These are phyloP conservation scores for Rhododendron henanense DNA, from an alignment of 148 eudicot species.

Conservation along the genomic window DNA sequence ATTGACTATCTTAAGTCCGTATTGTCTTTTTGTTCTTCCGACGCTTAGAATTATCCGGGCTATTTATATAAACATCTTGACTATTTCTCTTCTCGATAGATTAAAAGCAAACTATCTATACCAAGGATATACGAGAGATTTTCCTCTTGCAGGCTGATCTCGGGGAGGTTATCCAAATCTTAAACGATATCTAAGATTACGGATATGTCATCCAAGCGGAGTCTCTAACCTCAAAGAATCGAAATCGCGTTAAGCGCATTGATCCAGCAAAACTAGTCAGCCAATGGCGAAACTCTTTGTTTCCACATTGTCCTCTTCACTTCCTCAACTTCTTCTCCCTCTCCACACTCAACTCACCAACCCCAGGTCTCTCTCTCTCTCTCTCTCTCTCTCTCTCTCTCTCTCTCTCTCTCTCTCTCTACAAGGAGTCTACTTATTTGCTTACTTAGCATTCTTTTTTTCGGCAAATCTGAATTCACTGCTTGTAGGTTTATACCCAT, in stretches of 20 bases:
- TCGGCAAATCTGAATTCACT: not conserved
- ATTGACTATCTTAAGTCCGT: no score
- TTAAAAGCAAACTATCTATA: no score
- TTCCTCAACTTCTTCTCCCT: not conserved
- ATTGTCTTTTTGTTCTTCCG: no score
- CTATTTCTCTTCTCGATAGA: no score
- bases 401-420: not conserved
- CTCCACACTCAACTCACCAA: not conserved
- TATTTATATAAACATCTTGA: no score
- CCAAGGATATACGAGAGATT: no score
- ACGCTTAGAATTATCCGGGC: no score
- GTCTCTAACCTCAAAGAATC: no score
- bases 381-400: not conserved
- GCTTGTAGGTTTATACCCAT: slow-evolving; percentile 12
- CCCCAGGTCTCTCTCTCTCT: not conserved
- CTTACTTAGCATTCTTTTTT: not conserved
- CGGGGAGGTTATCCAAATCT: no score
- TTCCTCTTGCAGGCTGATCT: no score
- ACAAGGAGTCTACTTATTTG: not conserved
- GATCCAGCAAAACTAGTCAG: not conserved
- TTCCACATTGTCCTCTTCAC: slow-evolving; percentile 5
- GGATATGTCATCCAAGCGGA: no score
- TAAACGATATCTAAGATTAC: no score
- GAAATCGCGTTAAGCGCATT: not conserved
- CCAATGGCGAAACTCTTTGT: slow-evolving; percentile 8